Evolutionary conservation across 2,329 filamentous ascomycete species (phyloP).

Genomic region (Botryosphaeria dothidea): DNA sequence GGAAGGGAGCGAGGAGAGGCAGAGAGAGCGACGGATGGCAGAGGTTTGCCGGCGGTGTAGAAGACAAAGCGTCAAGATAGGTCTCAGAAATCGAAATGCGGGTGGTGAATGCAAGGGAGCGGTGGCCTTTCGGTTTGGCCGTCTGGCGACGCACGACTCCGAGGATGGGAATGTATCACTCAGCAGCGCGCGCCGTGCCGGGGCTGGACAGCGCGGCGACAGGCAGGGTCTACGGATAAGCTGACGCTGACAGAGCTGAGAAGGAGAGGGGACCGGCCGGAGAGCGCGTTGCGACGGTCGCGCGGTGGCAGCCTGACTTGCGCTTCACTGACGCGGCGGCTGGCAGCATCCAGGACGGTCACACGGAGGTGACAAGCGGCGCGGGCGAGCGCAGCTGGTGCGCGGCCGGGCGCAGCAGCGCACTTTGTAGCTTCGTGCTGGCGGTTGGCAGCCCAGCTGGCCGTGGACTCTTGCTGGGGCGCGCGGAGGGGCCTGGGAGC

Average conservation of each 20-base stretch:
- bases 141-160: constrained; percentile 19
- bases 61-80: constrained; percentile 18
- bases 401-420: constrained; percentile 13
- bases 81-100: constrained; percentile 18
- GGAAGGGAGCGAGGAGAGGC: not conserved
- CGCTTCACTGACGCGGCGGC: constrained; percentile 16
- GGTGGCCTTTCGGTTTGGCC: not conserved
- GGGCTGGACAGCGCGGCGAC: constrained; percentile 3
- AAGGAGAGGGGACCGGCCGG: constrained; percentile 9
- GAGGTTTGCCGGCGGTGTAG: constrained; percentile 6
- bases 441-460: not conserved
- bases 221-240: constrained; percentile 17
- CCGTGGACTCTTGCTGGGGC: not conserved
- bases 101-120: constrained; percentile 18
- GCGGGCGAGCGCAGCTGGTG: constrained; percentile 8
- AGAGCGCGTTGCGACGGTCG: not conserved
- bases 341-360: constrained; percentile 18
- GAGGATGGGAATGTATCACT: constrained; percentile 18
- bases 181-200: constrained; percentile 13
- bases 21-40: not conserved
- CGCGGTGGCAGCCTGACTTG: constrained; percentile 12
- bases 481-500: not conserved
- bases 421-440: not conserved
- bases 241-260: constrained; percentile 19
- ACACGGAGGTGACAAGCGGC: constrained; percentile 16